These are phyloP conservation scores for Spergularia azorica DNA, from an alignment of 179 eudicot species.

Conservation along the genomic window DNA sequence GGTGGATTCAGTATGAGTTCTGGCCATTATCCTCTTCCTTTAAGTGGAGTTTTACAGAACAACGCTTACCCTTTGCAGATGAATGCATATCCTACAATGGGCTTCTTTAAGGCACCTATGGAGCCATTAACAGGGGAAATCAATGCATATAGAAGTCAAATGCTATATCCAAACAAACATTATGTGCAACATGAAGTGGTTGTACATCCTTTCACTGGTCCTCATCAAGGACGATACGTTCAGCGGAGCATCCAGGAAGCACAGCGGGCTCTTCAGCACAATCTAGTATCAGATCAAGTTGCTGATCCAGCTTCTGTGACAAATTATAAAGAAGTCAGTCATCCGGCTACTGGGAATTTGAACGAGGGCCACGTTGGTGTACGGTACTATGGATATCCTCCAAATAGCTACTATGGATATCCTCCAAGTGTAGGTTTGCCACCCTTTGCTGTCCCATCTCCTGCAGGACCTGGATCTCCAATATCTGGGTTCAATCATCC, in stretches of 20 bases:
- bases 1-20: slow-evolving; percentile 49
- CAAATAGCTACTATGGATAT: slow-evolving; percentile 46
- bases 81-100: slow-evolving; percentile 42
- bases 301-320: slow-evolving; percentile 25
- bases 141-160: slow-evolving; percentile 40
- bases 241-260: slow-evolving; percentile 36
- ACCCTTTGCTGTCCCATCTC: slow-evolving; percentile 43
- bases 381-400: slow-evolving; percentile 47
- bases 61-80: slow-evolving; percentile 39
- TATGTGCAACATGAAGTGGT: slow-evolving; percentile 39
- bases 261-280: slow-evolving; percentile 30
- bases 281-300: slow-evolving; percentile 29
- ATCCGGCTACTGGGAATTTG: slow-evolving; percentile 14
- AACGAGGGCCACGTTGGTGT: slow-evolving; percentile 31
- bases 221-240: slow-evolving; percentile 45
- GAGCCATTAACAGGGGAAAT: slow-evolving; percentile 37
- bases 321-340: slow-evolving; percentile 30
- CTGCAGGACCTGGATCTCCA: slow-evolving; percentile 54
- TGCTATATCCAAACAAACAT: slow-evolving; percentile 35
- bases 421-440: slow-evolving; percentile 46
- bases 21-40: slow-evolving; percentile 42
- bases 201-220: slow-evolving; percentile 40
- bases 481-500: slow-evolving; percentile 41
- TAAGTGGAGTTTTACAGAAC: slow-evolving; percentile 50
- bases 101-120: slow-evolving; percentile 46